phyloP scores from a whole-genome alignment of 352 stramenopile species.

The Phytophthora sansomeana region DNA sequence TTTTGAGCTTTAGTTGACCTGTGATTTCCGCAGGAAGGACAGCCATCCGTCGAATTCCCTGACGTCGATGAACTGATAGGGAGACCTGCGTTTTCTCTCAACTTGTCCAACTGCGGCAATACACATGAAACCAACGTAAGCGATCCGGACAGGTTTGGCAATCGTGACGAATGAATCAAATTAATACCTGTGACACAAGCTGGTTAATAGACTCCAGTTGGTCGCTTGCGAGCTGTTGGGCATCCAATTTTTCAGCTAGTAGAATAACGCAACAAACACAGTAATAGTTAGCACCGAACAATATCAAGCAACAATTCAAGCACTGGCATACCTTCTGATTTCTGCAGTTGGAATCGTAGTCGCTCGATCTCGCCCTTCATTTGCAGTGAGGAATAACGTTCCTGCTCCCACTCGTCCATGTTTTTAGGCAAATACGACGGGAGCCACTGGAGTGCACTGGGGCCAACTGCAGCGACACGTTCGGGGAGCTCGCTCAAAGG shows the following conservation, averaged over 20 bases:
- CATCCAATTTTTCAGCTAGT: constrained; percentile 74
- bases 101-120: constrained; percentile 60
- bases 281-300: neutral
- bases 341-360: constrained; percentile 75
- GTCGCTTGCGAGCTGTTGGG: constrained; percentile 77
- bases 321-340: constrained; percentile 62
- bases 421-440: constrained; percentile 71
- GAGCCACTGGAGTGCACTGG: constrained; percentile 77
- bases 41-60: constrained; percentile 22
- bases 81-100: constrained; percentile 51
- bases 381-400: constrained; percentile 74
- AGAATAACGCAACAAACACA: constrained; percentile 4
- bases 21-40: constrained; percentile 46
- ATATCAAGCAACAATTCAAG: neutral
- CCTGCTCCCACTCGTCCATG: constrained; percentile 82
- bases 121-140: constrained; percentile 15
- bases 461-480: constrained; percentile 68
- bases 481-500: constrained; percentile 76
- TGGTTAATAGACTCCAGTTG: constrained; percentile 88
- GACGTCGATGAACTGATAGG: constrained; percentile 10
- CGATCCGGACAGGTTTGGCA: neutral
- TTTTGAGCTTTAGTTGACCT: constrained; percentile 32
- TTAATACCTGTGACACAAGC: constrained; percentile 69
- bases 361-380: constrained; percentile 86
- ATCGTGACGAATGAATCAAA: neutral